These are phyloP conservation scores for Naganishia sp. DNA, from an alignment of 1,284 basidiomycete genomes.

Conservation along the genomic window DNA sequence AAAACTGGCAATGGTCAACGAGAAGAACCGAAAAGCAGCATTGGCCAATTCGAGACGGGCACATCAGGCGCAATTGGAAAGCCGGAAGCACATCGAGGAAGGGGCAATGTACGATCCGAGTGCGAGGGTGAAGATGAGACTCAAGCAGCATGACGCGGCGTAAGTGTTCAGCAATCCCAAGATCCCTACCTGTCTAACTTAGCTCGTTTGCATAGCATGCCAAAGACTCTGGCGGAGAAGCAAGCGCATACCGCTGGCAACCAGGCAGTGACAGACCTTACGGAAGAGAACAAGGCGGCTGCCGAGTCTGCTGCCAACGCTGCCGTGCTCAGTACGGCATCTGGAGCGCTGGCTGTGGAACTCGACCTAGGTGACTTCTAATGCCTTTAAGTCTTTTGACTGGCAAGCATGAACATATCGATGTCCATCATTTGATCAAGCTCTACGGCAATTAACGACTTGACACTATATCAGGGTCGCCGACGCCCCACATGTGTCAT, in stretches of 20 bases:
- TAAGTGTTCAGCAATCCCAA: not conserved
- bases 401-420: not conserved
- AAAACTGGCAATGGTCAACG: constrained; percentile 34
- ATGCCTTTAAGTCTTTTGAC: not conserved
- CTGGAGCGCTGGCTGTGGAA: constrained; percentile 33
- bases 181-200: not conserved
- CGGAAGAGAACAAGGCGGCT: constrained; percentile 24
- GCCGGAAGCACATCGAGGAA: constrained; percentile 23
- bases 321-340: constrained; percentile 23
- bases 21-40: constrained; percentile 33
- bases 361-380: constrained; percentile 35
- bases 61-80: constrained; percentile 28
- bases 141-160: constrained; percentile 29
- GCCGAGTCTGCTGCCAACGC: constrained; percentile 22
- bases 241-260: not conserved
- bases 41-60: constrained; percentile 30
- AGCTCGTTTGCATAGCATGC: constrained; percentile 5
- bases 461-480: too few relatives aligned
- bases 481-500: too few relatives aligned
- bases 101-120: constrained; percentile 24
- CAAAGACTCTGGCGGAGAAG: constrained; percentile 15
- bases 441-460: too few relatives aligned
- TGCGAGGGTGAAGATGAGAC: constrained; percentile 31
- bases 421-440: too few relatives aligned
- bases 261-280: constrained; percentile 8